These are phyloP conservation scores for Aspergillus sp. DNA, from an alignment of 2,329 filamentous ascomycete species.

Conservation along the genomic window DNA sequence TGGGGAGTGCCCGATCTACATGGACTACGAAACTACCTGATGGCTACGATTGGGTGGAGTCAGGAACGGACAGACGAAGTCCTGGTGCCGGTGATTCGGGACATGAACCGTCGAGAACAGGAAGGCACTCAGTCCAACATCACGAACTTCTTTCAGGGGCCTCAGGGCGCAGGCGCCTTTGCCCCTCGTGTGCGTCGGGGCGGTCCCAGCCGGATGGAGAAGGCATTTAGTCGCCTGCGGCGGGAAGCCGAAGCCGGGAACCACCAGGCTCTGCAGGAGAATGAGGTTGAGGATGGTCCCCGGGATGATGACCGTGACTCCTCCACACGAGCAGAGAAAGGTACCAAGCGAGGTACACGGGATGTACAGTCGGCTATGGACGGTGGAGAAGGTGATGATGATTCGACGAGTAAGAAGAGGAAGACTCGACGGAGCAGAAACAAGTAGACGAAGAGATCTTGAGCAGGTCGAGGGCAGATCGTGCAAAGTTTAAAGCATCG, in stretches of 20 bases:
- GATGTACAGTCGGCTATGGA: conserved; percentile 4
- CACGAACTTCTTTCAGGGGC: conserved; percentile 82
- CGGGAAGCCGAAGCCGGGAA: conserved; percentile 45
- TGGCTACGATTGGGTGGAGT: conserved; percentile 89
- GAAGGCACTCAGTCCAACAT: conserved; percentile 97
- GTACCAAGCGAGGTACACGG: conserved; percentile 15
- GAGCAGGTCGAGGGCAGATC: not conserved
- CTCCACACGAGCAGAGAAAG: conserved; percentile 6
- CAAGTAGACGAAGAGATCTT: not conserved
- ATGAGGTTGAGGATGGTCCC: conserved; percentile 1
- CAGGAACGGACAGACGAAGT: conserved; percentile 93
- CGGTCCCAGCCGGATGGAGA: conserved; percentile 71
- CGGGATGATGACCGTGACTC: conserved; percentile 1
- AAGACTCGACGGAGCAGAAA: conserved; percentile 19
- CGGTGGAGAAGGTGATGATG: conserved; percentile 11
- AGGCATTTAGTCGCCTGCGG: conserved; percentile 68
- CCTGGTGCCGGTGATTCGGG: conserved; percentile 87
- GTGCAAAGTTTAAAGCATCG: not conserved
- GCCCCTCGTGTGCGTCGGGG: conserved; percentile 64
- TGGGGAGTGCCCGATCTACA: conserved; percentile 96
- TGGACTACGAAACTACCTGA: conserved; percentile 77
- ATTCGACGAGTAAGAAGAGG: conserved; percentile 24
- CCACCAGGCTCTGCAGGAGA: conserved; percentile 8
- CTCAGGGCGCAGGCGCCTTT: conserved; percentile 59
- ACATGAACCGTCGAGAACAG: conserved; percentile 84